A percentile compares a stretch with the other conserved stretches of the same genome.
These are phyloP conservation scores for Aphanomyces euteiches DNA, from an alignment of 352 stramenopile genomes.

Conservation along the genomic window DNA sequence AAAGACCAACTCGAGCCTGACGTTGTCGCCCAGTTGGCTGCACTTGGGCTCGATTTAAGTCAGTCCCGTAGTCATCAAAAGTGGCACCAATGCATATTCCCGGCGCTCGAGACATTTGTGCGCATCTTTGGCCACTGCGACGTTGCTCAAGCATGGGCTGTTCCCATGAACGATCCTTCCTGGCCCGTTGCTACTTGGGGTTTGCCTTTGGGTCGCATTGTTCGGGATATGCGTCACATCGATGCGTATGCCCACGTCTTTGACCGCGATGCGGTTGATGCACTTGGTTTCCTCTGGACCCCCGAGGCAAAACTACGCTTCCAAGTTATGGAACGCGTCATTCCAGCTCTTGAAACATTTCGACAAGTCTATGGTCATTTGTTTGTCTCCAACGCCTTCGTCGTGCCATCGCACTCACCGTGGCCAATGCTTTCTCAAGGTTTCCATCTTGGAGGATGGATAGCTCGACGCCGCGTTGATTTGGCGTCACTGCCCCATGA, in stretches of 20 bases:
- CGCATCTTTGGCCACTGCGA: conserved; percentile 84
- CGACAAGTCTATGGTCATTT: conserved; percentile 43
- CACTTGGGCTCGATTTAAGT: conserved; percentile 61
- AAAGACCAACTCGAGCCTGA: conserved; percentile 35
- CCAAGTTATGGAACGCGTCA: conserved; percentile 48
- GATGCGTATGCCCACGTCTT: conserved; percentile 81
- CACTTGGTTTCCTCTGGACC: conserved; percentile 92
- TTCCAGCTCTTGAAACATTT: conserved; percentile 58
- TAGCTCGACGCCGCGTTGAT: conserved; percentile 53
- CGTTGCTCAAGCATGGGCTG: conserved; percentile 89
- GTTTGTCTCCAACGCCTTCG: conserved; percentile 63
- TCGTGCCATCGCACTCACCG: conserved; percentile 49
- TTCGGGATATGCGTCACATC: conserved; percentile 85
- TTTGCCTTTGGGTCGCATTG: conserved; percentile 82
- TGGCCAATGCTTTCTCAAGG: conserved; percentile 55
- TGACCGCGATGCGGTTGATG: conserved; percentile 67
- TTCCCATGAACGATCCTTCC: conserved; percentile 52
- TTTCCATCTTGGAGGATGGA: conserved; percentile 72
- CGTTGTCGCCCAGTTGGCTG: conserved; percentile 43
- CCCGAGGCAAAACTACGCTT: conserved; percentile 57
- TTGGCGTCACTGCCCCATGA: conserved; percentile 42
- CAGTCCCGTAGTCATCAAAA: conserved; percentile 44
- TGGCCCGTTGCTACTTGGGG: conserved; percentile 85
- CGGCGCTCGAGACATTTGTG: conserved; percentile 81
- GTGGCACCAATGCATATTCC: conserved; percentile 64